These are phyloP conservation scores for Chytriomyces sp. DNA, from an alignment of 192 early-diverging fungal species.

Conservation along the genomic window DNA sequence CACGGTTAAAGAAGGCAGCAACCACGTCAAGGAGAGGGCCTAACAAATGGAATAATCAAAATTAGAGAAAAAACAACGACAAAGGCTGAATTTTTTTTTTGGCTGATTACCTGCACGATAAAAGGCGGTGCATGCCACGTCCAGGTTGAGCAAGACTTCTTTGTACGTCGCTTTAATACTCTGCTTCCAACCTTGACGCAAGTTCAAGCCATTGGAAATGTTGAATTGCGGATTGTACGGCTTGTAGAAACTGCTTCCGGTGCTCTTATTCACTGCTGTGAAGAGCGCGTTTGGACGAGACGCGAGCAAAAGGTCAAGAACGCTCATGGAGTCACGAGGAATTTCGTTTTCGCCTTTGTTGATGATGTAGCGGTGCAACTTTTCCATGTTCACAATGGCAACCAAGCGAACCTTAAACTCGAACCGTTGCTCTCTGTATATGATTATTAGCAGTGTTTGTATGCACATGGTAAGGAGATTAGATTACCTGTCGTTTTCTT, in stretches of 20 bases:
- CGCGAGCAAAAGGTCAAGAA: conserved; percentile 24
- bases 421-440: background rate
- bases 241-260: conserved; percentile 26
- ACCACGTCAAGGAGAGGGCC: conserved; percentile 8
- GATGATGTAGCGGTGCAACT: conserved; percentile 3
- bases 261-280: conserved; percentile 21
- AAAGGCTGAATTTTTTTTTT: too few relatives aligned
- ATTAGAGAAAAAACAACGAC: too few relatives aligned
- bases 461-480: too few relatives aligned
- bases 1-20: conserved; percentile 16
- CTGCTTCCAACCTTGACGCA: conserved; percentile 31
- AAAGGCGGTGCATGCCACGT: conserved; percentile 16
- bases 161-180: conserved; percentile 25
- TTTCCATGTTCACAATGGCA: conserved; percentile 26
- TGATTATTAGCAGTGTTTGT: too few relatives aligned
- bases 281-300: conserved; percentile 30
- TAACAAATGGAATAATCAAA: background rate
- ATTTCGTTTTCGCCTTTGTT: conserved; percentile 19
- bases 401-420: conserved; percentile 12
- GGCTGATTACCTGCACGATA: conserved; percentile 1
- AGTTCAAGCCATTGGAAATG: conserved; percentile 19
- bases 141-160: conserved; percentile 18
- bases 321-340: conserved; percentile 23
- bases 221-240: conserved; percentile 24
- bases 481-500: conserved; percentile 5